These are phyloP conservation scores for Leishmania aethiopica DNA, from an alignment of 208 protist species.

Conservation along the genomic window DNA sequence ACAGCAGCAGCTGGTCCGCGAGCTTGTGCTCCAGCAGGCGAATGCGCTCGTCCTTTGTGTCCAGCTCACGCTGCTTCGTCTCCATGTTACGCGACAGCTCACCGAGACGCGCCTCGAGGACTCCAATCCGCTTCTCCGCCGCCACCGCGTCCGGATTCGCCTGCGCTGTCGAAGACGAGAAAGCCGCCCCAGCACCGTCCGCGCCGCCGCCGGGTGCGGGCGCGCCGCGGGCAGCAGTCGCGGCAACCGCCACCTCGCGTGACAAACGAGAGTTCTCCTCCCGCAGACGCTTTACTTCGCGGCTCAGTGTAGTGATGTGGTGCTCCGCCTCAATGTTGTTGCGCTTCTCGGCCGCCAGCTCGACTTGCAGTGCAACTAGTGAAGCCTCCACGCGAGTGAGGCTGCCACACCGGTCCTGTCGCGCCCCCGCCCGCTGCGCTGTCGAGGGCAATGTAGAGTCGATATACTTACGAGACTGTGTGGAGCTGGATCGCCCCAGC, in stretches of 20 bases:
- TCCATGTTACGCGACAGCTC: slow-evolving; percentile 46
- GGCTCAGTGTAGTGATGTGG: slow-evolving; percentile 44
- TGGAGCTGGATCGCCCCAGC: not conserved
- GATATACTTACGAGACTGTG: not conserved
- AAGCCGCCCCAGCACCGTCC: not conserved
- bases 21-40: slow-evolving; percentile 82
- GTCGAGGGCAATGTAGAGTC: not conserved
- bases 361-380: slow-evolving; percentile 53
- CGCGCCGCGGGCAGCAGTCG: not conserved
- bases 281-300: slow-evolving; percentile 50
- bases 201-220: not conserved
- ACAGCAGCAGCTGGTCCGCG: slow-evolving; percentile 60
- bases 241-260: slow-evolving; percentile 14
- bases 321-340: slow-evolving; percentile 77
- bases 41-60: slow-evolving; percentile 71
- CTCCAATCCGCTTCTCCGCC: slow-evolving; percentile 24
- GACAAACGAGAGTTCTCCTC: slow-evolving; percentile 46
- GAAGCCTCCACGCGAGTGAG: slow-evolving; percentile 41
- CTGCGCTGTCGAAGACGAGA: slow-evolving; percentile 2
- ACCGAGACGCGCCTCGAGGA: slow-evolving; percentile 48
- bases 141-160: slow-evolving; percentile 10
- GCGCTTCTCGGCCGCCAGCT: slow-evolving; percentile 72
- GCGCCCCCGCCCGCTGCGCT: not conserved
- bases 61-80: slow-evolving; percentile 44
- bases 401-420: slow-evolving; percentile 23